A percentile compares a stretch with the other conserved stretches of the same genome.
Evolutionary conservation across 495 filamentous ascomycete species (phyloP).

Genomic region (Podospora fimiseda): DNA sequence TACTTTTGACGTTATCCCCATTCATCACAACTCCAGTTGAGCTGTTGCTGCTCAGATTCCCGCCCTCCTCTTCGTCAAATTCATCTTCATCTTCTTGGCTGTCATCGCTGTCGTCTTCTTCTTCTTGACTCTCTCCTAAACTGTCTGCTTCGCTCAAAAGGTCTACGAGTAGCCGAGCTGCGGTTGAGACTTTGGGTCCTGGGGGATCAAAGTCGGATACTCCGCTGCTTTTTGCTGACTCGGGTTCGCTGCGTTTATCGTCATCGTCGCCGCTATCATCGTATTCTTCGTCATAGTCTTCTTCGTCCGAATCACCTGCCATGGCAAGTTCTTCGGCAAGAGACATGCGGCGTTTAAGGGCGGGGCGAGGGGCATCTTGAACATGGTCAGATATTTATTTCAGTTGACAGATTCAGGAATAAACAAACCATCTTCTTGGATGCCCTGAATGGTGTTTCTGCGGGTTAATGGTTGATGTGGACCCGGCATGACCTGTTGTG

Average conservation of each 20-base stretch:
- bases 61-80: neutral
- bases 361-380: too few species aligned
- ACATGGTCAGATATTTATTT: neutral
- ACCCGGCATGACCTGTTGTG: neutral
- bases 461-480: neutral
- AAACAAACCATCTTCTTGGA: slow-evolving; percentile 12
- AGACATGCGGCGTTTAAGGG: slow-evolving; percentile 9
- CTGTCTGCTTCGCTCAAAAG: too few species aligned
- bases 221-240: neutral
- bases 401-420: neutral
- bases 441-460: slow-evolving; percentile 15
- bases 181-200: too few species aligned
- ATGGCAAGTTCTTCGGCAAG: slow-evolving; percentile 20
- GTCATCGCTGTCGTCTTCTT: neutral
- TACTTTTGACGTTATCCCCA: neutral
- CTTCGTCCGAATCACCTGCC: slow-evolving; percentile 12
- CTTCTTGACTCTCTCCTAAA: too few species aligned
- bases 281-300: slow-evolving; percentile 2
- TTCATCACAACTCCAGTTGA: neutral
- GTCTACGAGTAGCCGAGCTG: too few species aligned
- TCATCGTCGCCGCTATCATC: neutral
- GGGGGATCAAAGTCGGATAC: neutral
- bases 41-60: neutral
- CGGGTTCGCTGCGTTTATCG: neutral
- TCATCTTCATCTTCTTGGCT: neutral